Base-by-base conservation (phyloP, 805 yeast species). In the Millerozyma miso region DNA sequence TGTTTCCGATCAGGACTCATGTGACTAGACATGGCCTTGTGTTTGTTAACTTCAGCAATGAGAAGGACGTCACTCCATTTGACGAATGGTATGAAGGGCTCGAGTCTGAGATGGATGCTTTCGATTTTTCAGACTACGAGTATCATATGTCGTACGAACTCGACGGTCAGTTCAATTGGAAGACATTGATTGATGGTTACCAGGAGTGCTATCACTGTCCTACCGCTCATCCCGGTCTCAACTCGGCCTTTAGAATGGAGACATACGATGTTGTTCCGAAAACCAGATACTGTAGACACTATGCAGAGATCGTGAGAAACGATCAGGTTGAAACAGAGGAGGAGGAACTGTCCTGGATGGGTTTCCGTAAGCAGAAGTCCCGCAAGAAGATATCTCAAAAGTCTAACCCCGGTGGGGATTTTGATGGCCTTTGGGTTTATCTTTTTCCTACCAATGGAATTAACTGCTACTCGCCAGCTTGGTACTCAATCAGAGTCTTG, bases 191-290 rank as follows among this genome's bases (percentile, higher is more conserved):
- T 82, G 84, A 79, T 52, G 83, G 85, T 6, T 79, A 79, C 60
- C 83, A 79, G 62, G 84, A 79, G 60, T 79, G 84, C 52, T 79
- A 79, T 61, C 85, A 79, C 57, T 79, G 84, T 58, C 84, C 85
- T 35, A 79, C 83, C 8, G 83, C 83, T 1, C 85, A 79, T 50
- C 83, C 83, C 3, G 83, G 83, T 15, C 63, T 79, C 45, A 67
- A 71, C 39, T 55, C 73, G 26, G 81, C 83, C 10, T 79, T 79
- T 63, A 71, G 63, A 51, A 79, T 79, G 82, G 80, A 75, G 52
- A 79, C 85, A n/a, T 79, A 79, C 58, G 75, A 77, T 49, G 85
- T 79, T 43, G 80, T 74, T 31, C 83, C 83, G 45, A 77, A 74
- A 60, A 67, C 67, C 31, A 71, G 77, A 54, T 77, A 77, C 54